phyloP scores from a whole-genome alignment of 768 basidiomycete genomes.

The Leccinum arenicola region DNA sequence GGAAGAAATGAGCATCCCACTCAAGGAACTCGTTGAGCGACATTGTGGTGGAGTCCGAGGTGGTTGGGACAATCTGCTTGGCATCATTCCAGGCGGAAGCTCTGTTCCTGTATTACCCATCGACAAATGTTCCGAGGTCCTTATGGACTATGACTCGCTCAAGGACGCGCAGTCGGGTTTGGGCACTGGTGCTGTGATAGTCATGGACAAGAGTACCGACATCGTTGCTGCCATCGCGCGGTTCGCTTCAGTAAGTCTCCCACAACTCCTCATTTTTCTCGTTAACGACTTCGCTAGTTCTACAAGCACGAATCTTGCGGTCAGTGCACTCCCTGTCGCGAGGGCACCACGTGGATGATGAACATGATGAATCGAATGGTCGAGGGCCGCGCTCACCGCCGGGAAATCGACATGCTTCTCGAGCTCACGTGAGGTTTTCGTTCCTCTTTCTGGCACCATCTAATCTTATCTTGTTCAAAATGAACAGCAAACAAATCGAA shows the following conservation, averaged over 20 bases:
- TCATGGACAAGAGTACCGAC: slow-evolving; percentile 98
- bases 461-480: slow-evolving; percentile 6
- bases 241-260: slow-evolving; percentile 64
- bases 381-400: slow-evolving; percentile 82
- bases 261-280: neutral
- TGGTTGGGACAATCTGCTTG: slow-evolving; percentile 95
- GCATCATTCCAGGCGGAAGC: slow-evolving; percentile 94
- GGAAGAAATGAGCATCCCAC: slow-evolving; percentile 98
- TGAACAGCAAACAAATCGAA: slow-evolving; percentile 85
- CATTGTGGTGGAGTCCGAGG: slow-evolving; percentile 94
- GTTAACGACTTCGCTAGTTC: slow-evolving; percentile 51
- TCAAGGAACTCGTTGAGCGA: slow-evolving; percentile 92
- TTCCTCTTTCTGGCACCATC: neutral
- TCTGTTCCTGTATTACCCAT: slow-evolving; percentile 93
- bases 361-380: slow-evolving; percentile 99
- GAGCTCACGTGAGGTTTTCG: slow-evolving; percentile 73
- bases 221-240: slow-evolving; percentile 92
- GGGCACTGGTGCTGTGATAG: slow-evolving; percentile 97
- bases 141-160: slow-evolving; percentile 99
- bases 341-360: slow-evolving; percentile 99
- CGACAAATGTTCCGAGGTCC: slow-evolving; percentile 77
- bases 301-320: slow-evolving; percentile 99
- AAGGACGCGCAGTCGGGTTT: slow-evolving; percentile 96
- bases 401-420: slow-evolving; percentile 98
- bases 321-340: slow-evolving; percentile 92